Base-by-base conservation (phyloP, 2,329 filamentous ascomycete genomes). In the Ceratocystis diversiconidia region DNA sequence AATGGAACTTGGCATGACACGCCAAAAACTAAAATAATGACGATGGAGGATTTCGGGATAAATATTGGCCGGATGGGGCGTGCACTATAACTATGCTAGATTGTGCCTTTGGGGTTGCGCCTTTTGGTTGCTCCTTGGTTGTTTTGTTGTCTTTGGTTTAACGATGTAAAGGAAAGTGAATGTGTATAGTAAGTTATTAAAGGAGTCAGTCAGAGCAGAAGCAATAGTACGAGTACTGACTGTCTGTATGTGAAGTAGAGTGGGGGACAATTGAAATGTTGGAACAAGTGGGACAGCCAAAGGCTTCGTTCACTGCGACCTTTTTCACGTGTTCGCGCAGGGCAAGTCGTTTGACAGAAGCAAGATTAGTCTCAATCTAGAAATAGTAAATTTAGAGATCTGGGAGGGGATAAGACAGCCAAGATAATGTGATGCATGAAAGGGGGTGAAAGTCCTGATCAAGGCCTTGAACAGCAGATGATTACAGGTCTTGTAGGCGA, bases 11-110 rank as follows among this genome's bases (percentile, higher is more conserved):
- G 55, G 28, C 55, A 25, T 59, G 28, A 36, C 55, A 59, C 55
- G 55, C 12, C 28, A 59, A 59, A 41, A 32, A 30, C 55, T 36
- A 59, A 36, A 57, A 57, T 57, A 57, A 59, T 59, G 55, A 59
- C 55, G 55, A 59, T 59, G 55, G 55, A 59, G 55, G 55, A 59
- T 36, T 30, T 59, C 55, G 55, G 55, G 55, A 36, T 59, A 59
- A 59, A 36, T 36, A 59, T 59, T 59, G 55, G 25, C 55, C 55
- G 55, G 55, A 59, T 59, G 55, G 55, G 7, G 55, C 55, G 55
- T 36, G 55, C 55, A 59, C 55, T 59, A 32, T n/a, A n/a, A 59
- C 55, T 59, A 30, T 59, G 28, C 55, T 28, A 41, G 36, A 41
- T 41, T 41, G 36, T 41, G 36, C 36, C 8, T 30, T 30, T 30